Evolutionary conservation across 345 rosid genomes (phyloP), one percentile per base, ranked within the genome.

Genomic region (Arabis hirsuta): DNA sequence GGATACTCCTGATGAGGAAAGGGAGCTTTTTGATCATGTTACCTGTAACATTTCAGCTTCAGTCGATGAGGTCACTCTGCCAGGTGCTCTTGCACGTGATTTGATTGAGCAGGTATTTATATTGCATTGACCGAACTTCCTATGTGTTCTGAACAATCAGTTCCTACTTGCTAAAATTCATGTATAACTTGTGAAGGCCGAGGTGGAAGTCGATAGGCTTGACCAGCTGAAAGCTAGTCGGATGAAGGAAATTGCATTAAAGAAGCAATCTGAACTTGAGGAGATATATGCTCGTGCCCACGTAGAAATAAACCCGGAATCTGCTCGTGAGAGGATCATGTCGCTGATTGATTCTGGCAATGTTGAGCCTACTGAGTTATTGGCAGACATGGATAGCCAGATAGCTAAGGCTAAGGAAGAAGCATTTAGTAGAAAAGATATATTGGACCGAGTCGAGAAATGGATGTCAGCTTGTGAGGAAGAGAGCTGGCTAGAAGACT

Each of bases 381-480:
- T 95, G 71, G 90, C 97, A 42, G 92, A 95, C 80, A 84, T 95
- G 99, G 98, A 95, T 82, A 83, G 81, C 78, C 93, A 91, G 82
- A 92, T 92, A 71, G 86, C 83, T 44, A 88, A 81, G 70, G 98
- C 99, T 60, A 92, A 85, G 73, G 97, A 95, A 72, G 98, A 90
- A 83, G 85, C 92, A 38, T 81, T 85, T 55, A 95, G 98, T 81
- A 85, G 99, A 72, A 95, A 85, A 83, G 99, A 95, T 2, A 95
- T 91, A 73, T 81, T 95, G 83, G 98, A 95, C 73, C 86, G 92
- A 80, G 98, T 95, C 19, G 99, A 95, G 84, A 95, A 90, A 80
- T 95, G 99, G 99, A 95, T 88, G 98, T 90, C 90, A 47, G 96
- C 97, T 75, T 95, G 97, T 79, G 99, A 95, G 84, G 99, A 95